Base-by-base conservation (phyloP, 805 yeast species). In the Zygotorulaspora florentina region DNA sequence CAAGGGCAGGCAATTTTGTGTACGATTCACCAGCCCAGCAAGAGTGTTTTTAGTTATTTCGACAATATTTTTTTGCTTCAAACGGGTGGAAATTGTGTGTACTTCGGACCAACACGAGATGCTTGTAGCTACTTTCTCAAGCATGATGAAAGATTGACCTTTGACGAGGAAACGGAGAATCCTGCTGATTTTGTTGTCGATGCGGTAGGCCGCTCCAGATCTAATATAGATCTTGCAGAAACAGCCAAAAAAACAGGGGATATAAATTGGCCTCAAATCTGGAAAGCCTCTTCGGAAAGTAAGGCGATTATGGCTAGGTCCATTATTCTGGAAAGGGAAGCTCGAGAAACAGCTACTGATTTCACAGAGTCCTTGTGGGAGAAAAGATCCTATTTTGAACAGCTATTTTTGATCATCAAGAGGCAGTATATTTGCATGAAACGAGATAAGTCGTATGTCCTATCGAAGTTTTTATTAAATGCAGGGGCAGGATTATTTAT, bases 131-230 rank as follows among this genome's bases (percentile, higher is more conserved):
- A 71, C 58, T 56, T 78, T 69, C 83, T 81, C 63, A 67, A 68
- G 45, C 64, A 79, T 54, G 85, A 91, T 23, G 43, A 43, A 6
- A 81, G 86, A n/a, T 72, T 81, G 54, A 69, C 69, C 41, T 84
- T 86, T 64, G 66, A 64, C 31, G 39, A 23, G 2, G 64, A 64
- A 20, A 54, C 54, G 15, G 87, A 80, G 41, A 83, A 83, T 51
- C 88, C 89, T 1, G 89, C 89, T n/a, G 89, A 83, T 61, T 83
- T 82, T 66, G 76, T 83, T 58, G 68, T 83, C 49, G 84, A 81
- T 50, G 77, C 76, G n/a, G 81, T 85, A 61, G 89, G 88, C 55
- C 45, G 47, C 37, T 86, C 87, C 2, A 81, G 85, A 31, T 80
- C 84, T 2, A 51, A 64, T 29, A 74, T 70, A 5, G 63, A 66